Base-by-base conservation (phyloP, 2,329 filamentous ascomycete genomes). In the Calonectria ilicicola region DNA sequence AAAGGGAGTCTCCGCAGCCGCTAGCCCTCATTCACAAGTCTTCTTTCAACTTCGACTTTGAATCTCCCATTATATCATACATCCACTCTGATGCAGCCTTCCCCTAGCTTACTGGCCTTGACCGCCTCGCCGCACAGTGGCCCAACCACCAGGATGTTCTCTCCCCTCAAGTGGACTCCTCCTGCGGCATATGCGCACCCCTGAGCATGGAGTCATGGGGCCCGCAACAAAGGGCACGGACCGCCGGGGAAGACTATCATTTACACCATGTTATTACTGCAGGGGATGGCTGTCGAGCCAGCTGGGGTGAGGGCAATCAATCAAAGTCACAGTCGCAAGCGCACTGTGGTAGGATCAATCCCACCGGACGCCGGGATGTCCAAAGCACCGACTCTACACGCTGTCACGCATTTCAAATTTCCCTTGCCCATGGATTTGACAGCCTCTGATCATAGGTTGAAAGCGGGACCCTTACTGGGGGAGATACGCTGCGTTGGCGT, bases 101-200 rank as follows among this genome's bases (percentile, higher is more conserved):
- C 72, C 74, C 67, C 72, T 60, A 60, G 53, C 64, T 69, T 47
- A 29, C 65, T 64, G 60, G 69, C 75, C 73, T 71, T 78, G 77
- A 78, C 77, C 77, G 77, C 77, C 77, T 79, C 72, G 66, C 60
- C 56, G 72, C 65, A 46, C 71, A 77, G 69, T 73, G 70, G 68
- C 72, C 77, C 75, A 74, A 78, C 74, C 70, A 65, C 75, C 75
- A 73, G 76, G 75, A 74, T 73, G 60, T 58, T 76, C 74, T 64
- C 72, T 74, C 73, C 73, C 67, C 69, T 76, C 53, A 67, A 77
- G 74, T 71, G 72, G 76, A 47, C 72, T 75, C 76, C 76, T 69
- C 72, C 74, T 79, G 76, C 72, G 75, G 75, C 69, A 78, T 73
- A 77, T 79, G 74, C 70, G 62, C 46, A 69, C 69, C 74, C 73